These are phyloP conservation scores for Mycena floridula DNA, from an alignment of 768 basidiomycete species.

Conservation along the genomic window DNA sequence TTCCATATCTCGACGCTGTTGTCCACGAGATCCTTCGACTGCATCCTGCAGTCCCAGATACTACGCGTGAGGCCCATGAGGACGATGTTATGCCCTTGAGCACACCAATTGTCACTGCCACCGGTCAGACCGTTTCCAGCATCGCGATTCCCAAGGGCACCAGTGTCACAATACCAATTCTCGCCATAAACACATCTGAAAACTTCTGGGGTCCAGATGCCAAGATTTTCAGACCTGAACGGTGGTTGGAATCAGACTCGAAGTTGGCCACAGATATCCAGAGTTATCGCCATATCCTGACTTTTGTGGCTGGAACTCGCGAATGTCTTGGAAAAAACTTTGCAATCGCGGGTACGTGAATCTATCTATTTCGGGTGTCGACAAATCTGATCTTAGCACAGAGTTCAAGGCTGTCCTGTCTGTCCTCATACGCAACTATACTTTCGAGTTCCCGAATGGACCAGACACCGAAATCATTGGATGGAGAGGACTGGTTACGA, in stretches of 20 bases:
- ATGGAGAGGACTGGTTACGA: slow-evolving; percentile 9
- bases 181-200: slow-evolving; percentile 41
- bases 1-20: slow-evolving; percentile 27
- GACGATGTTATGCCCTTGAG: slow-evolving; percentile 60
- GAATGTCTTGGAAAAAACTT: slow-evolving; percentile 44
- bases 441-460: slow-evolving; percentile 34
- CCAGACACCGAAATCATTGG: slow-evolving; percentile 21
- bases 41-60: slow-evolving; percentile 25
- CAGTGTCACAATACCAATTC: slow-evolving; percentile 34
- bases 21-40: slow-evolving; percentile 34
- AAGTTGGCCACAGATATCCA: slow-evolving; percentile 32
- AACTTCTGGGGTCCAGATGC: slow-evolving; percentile 58
- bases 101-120: slow-evolving; percentile 35
- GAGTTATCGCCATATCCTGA: slow-evolving; percentile 44
- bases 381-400: background rate
- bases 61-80: slow-evolving; percentile 28
- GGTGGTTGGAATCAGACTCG: slow-evolving; percentile 44
- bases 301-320: slow-evolving; percentile 47
- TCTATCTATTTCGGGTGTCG: background rate
- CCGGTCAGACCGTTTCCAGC: slow-evolving; percentile 32
- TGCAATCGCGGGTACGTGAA: slow-evolving; percentile 30
- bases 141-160: slow-evolving; percentile 45
- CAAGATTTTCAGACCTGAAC: slow-evolving; percentile 52
- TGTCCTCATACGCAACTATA: slow-evolving; percentile 36
- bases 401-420: slow-evolving; percentile 28